Percentiles rank a stretch among this genome's conserved stretches.
phyloP scores from a whole-genome alignment of 345 rosid genomes.

The Cardamine resedifolia region DNA sequence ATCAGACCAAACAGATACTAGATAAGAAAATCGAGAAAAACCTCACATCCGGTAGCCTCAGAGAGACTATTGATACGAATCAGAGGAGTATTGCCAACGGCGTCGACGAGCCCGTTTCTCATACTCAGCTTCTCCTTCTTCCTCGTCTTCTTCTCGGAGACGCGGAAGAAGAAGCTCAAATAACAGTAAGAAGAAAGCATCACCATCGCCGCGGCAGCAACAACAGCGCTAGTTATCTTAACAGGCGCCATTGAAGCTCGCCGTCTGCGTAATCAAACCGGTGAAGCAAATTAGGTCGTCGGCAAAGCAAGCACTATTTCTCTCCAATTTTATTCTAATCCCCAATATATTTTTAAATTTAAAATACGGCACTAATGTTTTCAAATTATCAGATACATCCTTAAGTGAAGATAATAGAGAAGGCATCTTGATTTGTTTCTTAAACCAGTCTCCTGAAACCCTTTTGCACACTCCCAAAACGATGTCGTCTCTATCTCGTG shows the following conservation, averaged over 20 bases:
- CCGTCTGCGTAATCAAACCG: conserved; percentile 20
- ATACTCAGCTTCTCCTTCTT: conserved; percentile 39
- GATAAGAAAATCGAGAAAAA: conserved; percentile 32
- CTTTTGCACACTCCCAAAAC: conserved; percentile 8
- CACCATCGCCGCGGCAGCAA: conserved; percentile 44
- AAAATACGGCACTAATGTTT: not conserved
- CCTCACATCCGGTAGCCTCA: conserved; percentile 93
- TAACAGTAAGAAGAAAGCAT: conserved; percentile 52
- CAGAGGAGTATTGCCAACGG: conserved; percentile 86
- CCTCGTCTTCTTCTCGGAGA: conserved; percentile 45
- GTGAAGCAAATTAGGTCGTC: conserved; percentile 14
- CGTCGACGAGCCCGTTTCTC: conserved; percentile 59
- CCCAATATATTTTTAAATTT: not conserved
- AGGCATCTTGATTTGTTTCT: not conserved
- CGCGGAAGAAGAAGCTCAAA: conserved; percentile 30
- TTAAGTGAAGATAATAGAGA: not conserved
- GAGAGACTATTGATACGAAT: conserved; percentile 92
- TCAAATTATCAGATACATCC: not conserved
- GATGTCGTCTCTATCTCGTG: conserved; percentile 44
- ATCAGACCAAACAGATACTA: not conserved
- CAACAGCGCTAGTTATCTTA: conserved; percentile 45
- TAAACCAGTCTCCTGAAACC: conserved; percentile 3
- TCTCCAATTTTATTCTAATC: not conserved
- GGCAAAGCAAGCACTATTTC: conserved; percentile 9
- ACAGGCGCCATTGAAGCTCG: conserved; percentile 52